Base-by-base conservation (phyloP, 305 asterid species). In the Petunia hybrid region DNA sequence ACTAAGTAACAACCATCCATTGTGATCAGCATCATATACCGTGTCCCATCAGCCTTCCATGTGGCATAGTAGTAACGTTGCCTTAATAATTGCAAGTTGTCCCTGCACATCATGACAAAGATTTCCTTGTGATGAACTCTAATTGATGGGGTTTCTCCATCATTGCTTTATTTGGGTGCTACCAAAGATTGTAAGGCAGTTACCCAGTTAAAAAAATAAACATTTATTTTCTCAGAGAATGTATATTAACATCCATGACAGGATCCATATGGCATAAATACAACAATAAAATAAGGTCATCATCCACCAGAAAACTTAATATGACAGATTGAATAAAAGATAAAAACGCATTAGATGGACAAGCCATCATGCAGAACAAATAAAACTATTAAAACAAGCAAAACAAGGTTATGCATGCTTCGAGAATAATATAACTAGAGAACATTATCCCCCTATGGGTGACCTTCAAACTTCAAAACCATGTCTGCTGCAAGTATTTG, bases 21-120 rank as follows among this genome's bases (percentile, higher is more conserved):
- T 66, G 98, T 96, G 86, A 96, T 94, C 76, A 96, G 90, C 99
- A 96, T 96, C 98, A 96, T 94, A 83, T 94, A 96, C 87, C 99
- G 92, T 45, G 99, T 96, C 78, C 99, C 99, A 86, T 96, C 98
- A 84, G 99, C 99, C 87, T 96, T 96, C 99, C 99, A 96, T 45
- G 99, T 96, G 14, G 99, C 98, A 66, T 94, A 96, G 89, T 96
- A 96, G 86, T 96, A 96, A 5, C 97, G 95, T 76, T 96, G 99
- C 89, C 97, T 90, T 85, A 96, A 87, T 83, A 94, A 84, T 84
- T 96, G 98, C 80, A 96, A 89, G 87, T 93, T 96, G 79, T 96
- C 98, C 88, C 98, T 96, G 97, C 79, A 86, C 79, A 53, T 14
- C 36, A 80, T 45, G 69, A 56, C 35, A 79, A 36, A 42, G 39